Conservation (phyloP, 2,329 filamentous ascomycete genomes). For the Podosphaera fusca region DNA sequence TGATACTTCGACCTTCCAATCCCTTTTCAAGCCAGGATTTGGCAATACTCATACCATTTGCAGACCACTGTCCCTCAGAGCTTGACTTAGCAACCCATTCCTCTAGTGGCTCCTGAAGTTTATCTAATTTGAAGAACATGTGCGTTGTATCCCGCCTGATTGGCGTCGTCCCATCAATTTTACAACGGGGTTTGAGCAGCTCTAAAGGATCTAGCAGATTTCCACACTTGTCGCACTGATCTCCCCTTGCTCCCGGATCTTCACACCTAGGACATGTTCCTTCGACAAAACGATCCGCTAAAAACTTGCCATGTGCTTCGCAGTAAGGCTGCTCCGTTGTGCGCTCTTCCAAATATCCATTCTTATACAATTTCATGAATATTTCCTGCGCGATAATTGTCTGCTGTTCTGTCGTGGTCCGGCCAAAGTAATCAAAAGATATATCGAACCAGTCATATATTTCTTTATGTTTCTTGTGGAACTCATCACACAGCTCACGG, state of each 20-base stretch:
- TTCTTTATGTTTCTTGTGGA: slow-evolving; percentile 69
- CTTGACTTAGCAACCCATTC: slow-evolving; percentile 56
- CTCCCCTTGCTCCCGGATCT: slow-evolving; percentile 46
- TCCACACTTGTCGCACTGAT: slow-evolving; percentile 57
- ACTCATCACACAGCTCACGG: slow-evolving; percentile 72
- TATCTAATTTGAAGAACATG: slow-evolving; percentile 69
- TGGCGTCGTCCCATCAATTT: slow-evolving; percentile 66
- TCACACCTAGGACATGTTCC: slow-evolving; percentile 54
- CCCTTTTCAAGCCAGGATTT: slow-evolving; percentile 67
- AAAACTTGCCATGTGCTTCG: slow-evolving; percentile 49
- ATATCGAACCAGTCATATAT: slow-evolving; percentile 96
- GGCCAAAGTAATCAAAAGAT: slow-evolving; percentile 81
- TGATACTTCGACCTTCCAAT: slow-evolving; percentile 69
- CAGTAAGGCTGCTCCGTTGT: slow-evolving; percentile 82
- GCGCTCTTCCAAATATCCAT: slow-evolving; percentile 70
- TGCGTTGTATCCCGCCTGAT: slow-evolving; percentile 70
- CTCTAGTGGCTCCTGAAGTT: slow-evolving; percentile 53
- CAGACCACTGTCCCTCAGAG: slow-evolving; percentile 51
- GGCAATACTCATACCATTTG: slow-evolving; percentile 54
- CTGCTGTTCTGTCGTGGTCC: slow-evolving; percentile 72
- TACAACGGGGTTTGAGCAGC: slow-evolving; percentile 70
- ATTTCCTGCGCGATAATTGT: slow-evolving; percentile 85
- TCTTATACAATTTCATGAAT: slow-evolving; percentile 68
- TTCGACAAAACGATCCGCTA: slow-evolving; percentile 73
- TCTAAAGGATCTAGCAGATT: slow-evolving; percentile 32